phyloP scores from a whole-genome alignment of 1,139 yeast species.

The Wickerhamomyces sp. region DNA sequence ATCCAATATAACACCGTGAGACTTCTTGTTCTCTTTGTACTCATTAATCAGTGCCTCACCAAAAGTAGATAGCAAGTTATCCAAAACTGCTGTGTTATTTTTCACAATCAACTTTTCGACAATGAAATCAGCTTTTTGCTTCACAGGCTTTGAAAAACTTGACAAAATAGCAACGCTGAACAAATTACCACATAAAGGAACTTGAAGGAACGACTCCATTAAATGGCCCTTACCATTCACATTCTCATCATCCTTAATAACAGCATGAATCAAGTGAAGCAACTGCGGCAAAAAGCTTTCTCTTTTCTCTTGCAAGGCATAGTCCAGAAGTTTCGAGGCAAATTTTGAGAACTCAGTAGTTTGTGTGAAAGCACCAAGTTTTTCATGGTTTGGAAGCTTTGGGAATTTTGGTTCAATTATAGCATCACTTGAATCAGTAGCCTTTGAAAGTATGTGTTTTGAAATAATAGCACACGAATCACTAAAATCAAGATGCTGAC shows the following conservation, averaged over 20 bases:
- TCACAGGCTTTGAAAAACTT: constrained; percentile 42
- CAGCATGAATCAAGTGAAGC: constrained; percentile 65
- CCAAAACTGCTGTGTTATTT: constrained; percentile 41
- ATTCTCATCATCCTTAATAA: constrained; percentile 49
- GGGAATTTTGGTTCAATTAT: constrained; percentile 38
- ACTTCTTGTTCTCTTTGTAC: constrained; percentile 41
- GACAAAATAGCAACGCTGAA: constrained; percentile 44
- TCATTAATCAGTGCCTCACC: constrained; percentile 49
- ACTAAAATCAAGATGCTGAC: constrained; percentile 33
- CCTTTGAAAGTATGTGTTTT: constrained; percentile 29
- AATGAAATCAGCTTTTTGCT: constrained; percentile 50
- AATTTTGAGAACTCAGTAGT: constrained; percentile 50
- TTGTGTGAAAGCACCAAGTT: constrained; percentile 48
- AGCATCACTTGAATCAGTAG: constrained; percentile 37
- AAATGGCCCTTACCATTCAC: constrained; percentile 35
- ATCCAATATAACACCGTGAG: constrained; percentile 37
- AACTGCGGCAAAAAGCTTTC: constrained; percentile 51
- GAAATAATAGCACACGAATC: constrained; percentile 35
- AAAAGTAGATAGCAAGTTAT: constrained; percentile 48
- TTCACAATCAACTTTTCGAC: constrained; percentile 44
- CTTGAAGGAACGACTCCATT: constrained; percentile 42
- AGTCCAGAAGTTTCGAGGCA: constrained; percentile 49
- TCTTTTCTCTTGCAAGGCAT: constrained; percentile 43
- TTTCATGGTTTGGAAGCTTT: constrained; percentile 26
- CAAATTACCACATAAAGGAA: constrained; percentile 53